phyloP scores from a whole-genome alignment of 306 rosid species.

The Delonix regia region DNA sequence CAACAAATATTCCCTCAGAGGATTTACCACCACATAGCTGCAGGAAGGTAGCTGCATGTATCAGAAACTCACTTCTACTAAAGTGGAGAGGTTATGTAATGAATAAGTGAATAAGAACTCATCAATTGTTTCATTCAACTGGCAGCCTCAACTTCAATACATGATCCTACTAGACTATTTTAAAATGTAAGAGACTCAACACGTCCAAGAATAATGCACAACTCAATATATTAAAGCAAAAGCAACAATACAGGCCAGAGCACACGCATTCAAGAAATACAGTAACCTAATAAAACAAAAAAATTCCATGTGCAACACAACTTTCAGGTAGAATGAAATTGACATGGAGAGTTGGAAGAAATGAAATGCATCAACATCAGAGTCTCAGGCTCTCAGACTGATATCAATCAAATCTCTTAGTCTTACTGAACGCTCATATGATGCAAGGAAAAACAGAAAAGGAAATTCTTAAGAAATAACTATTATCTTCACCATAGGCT shows the following conservation, averaged over 20 bases:
- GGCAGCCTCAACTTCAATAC: slow-evolving; percentile 25
- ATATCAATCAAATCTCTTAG: not conserved
- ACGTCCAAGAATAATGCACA: not conserved
- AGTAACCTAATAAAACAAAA: not conserved
- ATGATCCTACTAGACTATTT: slow-evolving; percentile 17
- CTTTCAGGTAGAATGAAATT: not conserved
- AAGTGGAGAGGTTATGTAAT: slow-evolving; percentile 1
- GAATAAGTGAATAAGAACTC: slow-evolving; percentile 10
- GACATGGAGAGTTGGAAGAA: not conserved
- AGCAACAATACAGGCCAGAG: not conserved
- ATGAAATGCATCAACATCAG: not conserved
- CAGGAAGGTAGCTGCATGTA: slow-evolving; percentile 46
- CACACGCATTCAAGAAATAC: not conserved
- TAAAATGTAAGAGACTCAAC: slow-evolving; percentile 19
- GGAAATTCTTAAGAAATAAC: not conserved
- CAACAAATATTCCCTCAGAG: slow-evolving; percentile 91
- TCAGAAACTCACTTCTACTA: slow-evolving; percentile 43
- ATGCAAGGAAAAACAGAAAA: not conserved
- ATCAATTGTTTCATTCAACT: slow-evolving; percentile 24
- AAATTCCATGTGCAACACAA: not conserved
- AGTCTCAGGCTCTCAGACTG: not conserved
- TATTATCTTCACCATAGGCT: not conserved
- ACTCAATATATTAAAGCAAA: not conserved
- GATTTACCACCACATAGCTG: slow-evolving; percentile 97
- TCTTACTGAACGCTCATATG: not conserved